Conservation (phyloP, 495 filamentous ascomycete genomes). For the Penicillium atrosanguineum region DNA sequence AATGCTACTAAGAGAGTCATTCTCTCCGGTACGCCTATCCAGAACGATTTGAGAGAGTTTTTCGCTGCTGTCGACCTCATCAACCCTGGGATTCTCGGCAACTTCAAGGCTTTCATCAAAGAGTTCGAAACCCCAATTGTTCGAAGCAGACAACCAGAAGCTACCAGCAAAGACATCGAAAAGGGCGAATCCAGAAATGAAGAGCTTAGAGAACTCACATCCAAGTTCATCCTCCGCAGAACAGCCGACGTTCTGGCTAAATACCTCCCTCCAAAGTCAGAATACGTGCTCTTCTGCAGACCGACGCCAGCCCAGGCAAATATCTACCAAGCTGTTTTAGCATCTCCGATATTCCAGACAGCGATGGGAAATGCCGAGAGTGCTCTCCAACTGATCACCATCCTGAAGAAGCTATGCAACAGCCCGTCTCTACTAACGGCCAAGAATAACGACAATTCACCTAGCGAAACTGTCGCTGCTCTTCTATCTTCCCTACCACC, state of each 20-base stretch:
- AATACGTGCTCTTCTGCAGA: conserved; percentile 74
- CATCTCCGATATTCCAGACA: conserved; percentile 64
- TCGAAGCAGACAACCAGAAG: conserved; percentile 69
- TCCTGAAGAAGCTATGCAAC: conserved; percentile 83
- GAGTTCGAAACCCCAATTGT: conserved; percentile 75
- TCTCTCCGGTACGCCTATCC: conserved; percentile 74
- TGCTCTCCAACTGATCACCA: conserved; percentile 72
- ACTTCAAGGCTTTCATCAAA: conserved; percentile 64
- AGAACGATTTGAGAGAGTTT: conserved; percentile 80
- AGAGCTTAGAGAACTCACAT: conserved; percentile 66
- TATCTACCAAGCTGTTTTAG: conserved; percentile 68
- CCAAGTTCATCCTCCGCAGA: conserved; percentile 71
- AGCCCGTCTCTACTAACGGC: conserved; percentile 63
- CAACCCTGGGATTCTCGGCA: conserved; percentile 71
- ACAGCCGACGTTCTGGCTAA: conserved; percentile 72
- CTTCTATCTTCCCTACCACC: conserved; percentile 60
- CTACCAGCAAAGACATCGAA: conserved; percentile 62
- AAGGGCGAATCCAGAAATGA: conserved; percentile 68
- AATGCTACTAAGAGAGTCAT: conserved; percentile 67
- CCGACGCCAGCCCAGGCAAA: conserved; percentile 66
- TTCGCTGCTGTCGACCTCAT: conserved; percentile 78
- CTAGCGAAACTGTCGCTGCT: conserved; percentile 40
- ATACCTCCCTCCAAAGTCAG: conserved; percentile 74
- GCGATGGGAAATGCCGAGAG: conserved; percentile 65
- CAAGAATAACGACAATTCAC: conserved; percentile 35